These are phyloP conservation scores for Gorgonomyces haynaldii DNA, from an alignment of 192 early-diverging fungal genomes.

Conservation along the genomic window DNA sequence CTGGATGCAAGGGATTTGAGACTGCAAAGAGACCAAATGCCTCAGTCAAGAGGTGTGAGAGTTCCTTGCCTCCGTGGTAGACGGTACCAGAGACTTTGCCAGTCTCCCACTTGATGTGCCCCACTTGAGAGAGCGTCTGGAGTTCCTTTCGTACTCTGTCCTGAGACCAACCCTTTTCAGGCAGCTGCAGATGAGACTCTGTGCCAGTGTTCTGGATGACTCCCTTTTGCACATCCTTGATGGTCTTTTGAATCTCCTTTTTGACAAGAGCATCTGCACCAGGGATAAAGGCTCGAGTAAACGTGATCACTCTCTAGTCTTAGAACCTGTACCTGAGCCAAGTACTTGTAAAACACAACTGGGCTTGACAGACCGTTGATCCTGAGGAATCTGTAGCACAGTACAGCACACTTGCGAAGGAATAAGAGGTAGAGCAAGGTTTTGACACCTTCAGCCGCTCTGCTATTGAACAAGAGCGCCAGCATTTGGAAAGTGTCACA, in stretches of 20 bases:
- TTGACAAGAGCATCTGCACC: conserved; percentile 55
- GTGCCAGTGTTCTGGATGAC: conserved; percentile 54
- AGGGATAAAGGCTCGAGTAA: conserved; percentile 10
- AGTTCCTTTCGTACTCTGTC: conserved; percentile 34
- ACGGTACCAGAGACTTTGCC: conserved; percentile 83
- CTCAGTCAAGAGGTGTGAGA: conserved; percentile 59
- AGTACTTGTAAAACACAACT: no score
- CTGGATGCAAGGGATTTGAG: conserved; percentile 83
- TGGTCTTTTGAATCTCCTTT: conserved; percentile 62
- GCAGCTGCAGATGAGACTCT: conserved; percentile 45
- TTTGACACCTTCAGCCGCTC: no score
- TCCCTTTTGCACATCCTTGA: conserved; percentile 69
- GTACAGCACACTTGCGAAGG: no score
- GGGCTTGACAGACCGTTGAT: no score
- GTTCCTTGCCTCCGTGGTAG: conserved; percentile 83
- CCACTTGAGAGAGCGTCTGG: conserved; percentile 36
- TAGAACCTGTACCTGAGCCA: no score
- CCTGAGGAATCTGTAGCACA: no score
- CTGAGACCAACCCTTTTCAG: conserved; percentile 56
- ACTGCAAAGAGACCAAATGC: conserved; percentile 75
- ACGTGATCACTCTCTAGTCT: conserved; percentile 1
- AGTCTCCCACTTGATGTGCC: conserved; percentile 63
- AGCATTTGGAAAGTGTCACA: no score
- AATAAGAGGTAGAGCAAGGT: no score
- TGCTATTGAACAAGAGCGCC: no score